Evolutionary conservation across 768 basidiomycete species (phyloP).

Genomic region (Asterophora parasitica): DNA sequence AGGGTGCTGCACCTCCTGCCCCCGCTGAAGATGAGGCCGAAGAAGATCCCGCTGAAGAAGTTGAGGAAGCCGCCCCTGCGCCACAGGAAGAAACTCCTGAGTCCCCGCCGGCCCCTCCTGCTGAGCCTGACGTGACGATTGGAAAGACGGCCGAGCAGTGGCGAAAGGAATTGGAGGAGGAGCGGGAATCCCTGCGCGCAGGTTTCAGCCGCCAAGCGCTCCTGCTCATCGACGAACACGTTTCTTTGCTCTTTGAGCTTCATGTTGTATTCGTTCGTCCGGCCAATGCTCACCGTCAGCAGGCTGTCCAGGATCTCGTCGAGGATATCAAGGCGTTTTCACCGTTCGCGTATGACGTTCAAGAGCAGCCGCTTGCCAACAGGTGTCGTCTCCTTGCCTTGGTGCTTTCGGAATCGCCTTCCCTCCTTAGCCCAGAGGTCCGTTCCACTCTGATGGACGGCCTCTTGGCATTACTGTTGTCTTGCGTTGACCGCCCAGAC

Average conservation of each 20-base stretch:
- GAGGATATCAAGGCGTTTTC: conserved; percentile 74
- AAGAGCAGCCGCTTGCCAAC: conserved; percentile 75
- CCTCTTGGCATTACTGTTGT: conserved; percentile 61
- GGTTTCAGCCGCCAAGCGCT: conserved; percentile 68
- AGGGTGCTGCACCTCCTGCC: conserved; percentile 20
- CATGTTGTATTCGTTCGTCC: conserved; percentile 74
- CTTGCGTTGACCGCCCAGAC: conserved; percentile 45
- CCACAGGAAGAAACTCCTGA: conserved; percentile 21
- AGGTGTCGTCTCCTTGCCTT: conserved; percentile 84
- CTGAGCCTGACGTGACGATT: conserved; percentile 7
- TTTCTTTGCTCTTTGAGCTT: conserved; percentile 85
- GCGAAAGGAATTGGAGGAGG: conserved; percentile 58
- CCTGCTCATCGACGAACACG: conserved; percentile 78
- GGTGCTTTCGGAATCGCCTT: conserved; percentile 70
- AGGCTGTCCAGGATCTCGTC: conserved; percentile 68
- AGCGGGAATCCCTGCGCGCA: conserved; percentile 60
- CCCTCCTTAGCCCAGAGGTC: conserved; percentile 49
- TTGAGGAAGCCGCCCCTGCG: conserved; percentile 23
- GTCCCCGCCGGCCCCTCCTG: conserved; percentile 16
- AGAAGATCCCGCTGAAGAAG: conserved; percentile 8
- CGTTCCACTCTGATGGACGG: conserved; percentile 60
- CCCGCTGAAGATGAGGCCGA: conserved; percentile 11
- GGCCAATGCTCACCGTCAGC: conserved; percentile 50
- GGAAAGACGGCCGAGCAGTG: conserved; percentile 59
- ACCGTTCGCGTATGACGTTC: conserved; percentile 56